Evolutionary conservation across 371 early-diverging fungal species (phyloP), one percentile per base, ranked within the genome.

Genomic region (Mucor irregularis): DNA sequence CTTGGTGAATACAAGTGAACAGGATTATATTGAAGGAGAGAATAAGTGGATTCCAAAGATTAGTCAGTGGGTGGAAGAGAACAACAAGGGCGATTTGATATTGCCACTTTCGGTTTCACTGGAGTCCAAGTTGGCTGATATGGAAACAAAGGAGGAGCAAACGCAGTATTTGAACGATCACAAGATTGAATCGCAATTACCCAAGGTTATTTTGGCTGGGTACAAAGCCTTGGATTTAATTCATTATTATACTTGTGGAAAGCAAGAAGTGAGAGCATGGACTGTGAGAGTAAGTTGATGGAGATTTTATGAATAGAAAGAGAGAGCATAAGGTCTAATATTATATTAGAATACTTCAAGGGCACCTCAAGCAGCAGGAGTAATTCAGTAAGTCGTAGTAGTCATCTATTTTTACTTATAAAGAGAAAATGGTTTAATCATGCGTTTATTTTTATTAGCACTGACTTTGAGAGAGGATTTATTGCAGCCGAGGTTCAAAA

Each of bases 331-430:
- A 24, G 14, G 22, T 1, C 13, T 4, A 35, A 26, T 8, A 13
- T 17, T 5, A 2, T 2, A 35, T 4, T 73, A 82, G 73, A 88
- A 90, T 62, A 86, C 79, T 25, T 80, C 88, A 38, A 90, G 85
- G 64, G 95, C 95, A 13, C 94, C 95, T n/a, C 90, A 94, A 65
- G 97, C 98, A 49, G 98, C 95, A 19, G 90, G 91, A 49, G 90
- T 94, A 4, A 89, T 89, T 60, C 85, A 86, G 77, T 76, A 67
- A 67, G 64, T 47, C 2, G 3, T 19, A 24, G 13, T 22, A 11
- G 17, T 42, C 14, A n/a, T n/a, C n/a, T n/a, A n/a, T n/a, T n/a
- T n/a, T n/a, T n/a, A n/a, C n/a, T n/a, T n/a, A n/a, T n/a, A n/a
- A n/a, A n/a, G n/a, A n/a, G n/a, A n/a, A n/a, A n/a, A n/a, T n/a